A percentile compares a stretch with the other conserved stretches of the same genome.
Evolutionary conservation across 164 flowering plant genomes (phyloP).

Genomic region (Akebia trifoliata): DNA sequence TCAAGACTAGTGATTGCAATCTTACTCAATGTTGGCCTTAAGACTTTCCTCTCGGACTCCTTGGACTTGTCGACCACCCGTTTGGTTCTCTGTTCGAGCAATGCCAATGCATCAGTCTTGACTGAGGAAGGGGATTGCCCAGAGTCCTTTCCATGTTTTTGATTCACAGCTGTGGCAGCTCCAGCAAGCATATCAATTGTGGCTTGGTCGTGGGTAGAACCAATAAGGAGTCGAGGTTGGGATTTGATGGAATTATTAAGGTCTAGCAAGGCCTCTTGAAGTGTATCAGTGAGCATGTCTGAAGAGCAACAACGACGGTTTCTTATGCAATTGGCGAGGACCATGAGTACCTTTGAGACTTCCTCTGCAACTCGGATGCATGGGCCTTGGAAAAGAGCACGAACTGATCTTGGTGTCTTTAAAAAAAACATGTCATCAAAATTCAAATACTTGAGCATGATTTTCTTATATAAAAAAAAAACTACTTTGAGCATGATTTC

Average conservation of each 20-base stretch:
- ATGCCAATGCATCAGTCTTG: conserved; percentile 50
- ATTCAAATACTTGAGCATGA: too few relatives aligned
- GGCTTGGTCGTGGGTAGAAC: conserved; percentile 36
- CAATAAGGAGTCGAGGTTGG: conserved; percentile 78
- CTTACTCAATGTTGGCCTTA: conserved; percentile 76
- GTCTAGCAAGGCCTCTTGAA: conserved; percentile 68
- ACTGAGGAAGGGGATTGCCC: conserved; percentile 39
- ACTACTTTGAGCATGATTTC: too few relatives aligned
- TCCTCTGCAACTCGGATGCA: conserved; percentile 59
- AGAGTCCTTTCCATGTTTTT: conserved; percentile 15
- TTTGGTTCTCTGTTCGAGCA: conserved; percentile 51
- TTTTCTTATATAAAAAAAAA: too few relatives aligned
- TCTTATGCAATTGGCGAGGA: conserved; percentile 63
- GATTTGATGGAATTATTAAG: conserved; percentile 72
- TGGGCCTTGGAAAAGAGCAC: conserved; percentile 66
- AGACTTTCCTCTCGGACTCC: conserved; percentile 26
- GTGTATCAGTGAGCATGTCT: conserved; percentile 58
- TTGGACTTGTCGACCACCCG: conserved; percentile 20
- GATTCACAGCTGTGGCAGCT: conserved; percentile 38
- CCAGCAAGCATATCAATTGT: conserved; percentile 38
- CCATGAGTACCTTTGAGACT: conserved; percentile 58
- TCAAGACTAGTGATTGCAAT: conserved; percentile 69
- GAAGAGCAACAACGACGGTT: conserved; percentile 59
- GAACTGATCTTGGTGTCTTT: conserved; percentile 62
- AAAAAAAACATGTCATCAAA: neutral